phyloP scores from a whole-genome alignment of 2,329 filamentous ascomycete species.

The Talaromyces sp. region DNA sequence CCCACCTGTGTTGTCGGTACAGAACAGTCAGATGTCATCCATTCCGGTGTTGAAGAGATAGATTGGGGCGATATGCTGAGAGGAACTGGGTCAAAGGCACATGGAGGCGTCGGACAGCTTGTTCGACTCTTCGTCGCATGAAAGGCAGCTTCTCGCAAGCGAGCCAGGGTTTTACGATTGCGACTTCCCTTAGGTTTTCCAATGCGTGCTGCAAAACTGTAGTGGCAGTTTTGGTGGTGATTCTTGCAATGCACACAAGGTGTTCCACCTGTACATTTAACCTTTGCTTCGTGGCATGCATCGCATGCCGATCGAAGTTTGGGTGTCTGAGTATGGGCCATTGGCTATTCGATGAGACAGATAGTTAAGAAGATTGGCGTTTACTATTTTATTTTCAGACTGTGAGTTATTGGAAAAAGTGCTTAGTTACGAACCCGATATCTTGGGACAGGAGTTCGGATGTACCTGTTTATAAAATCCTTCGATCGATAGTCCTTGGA shows the following conservation, averaged over 20 bases:
- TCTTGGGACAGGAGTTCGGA: background rate
- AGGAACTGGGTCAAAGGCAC: background rate
- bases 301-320: conserved; percentile 20
- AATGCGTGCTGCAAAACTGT: conserved; percentile 18
- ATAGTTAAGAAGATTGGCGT: background rate
- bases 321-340: conserved; percentile 16
- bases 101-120: conserved; percentile 1
- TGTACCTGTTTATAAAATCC: background rate
- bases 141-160: conserved; percentile 14
- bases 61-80: conserved; percentile 4
- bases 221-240: conserved; percentile 15
- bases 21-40: conserved; percentile 9
- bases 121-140: conserved; percentile 4
- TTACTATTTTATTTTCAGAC: background rate
- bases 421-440: background rate
- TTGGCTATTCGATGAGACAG: background rate
- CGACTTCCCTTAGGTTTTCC: conserved; percentile 19
- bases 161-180: conserved; percentile 19
- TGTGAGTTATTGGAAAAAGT: background rate
- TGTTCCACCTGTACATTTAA: conserved; percentile 17
- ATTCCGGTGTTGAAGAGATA: conserved; percentile 1
- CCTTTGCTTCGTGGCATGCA: conserved; percentile 19
- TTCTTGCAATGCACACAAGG: conserved; percentile 18
- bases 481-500: background rate
- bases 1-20: conserved; percentile 2